Evolutionary conservation across 202 grass and related monocot species (phyloP), one percentile per base, ranked within the genome.

Genomic region (Cymbopogon flexuosus): DNA sequence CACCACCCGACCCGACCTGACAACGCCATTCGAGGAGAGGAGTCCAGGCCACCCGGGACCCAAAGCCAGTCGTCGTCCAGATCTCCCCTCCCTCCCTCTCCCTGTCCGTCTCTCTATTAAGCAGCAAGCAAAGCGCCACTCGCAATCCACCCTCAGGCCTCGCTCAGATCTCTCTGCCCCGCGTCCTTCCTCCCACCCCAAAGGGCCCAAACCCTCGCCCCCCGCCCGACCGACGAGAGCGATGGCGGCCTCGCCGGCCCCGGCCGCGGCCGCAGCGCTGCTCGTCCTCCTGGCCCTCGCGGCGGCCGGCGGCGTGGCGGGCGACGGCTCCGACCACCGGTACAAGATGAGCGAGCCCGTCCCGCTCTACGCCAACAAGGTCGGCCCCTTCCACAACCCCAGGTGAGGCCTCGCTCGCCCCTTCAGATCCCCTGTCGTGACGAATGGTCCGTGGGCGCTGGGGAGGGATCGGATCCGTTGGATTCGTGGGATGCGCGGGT

Each of bases 381-480:
- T 97, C 84, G 91, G 94, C 0, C 94, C 94, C 45, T 97, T 97
- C 67, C 94, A 97, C 77, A 97, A 97, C 72, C 94, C 94, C 78
- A 97, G 91, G 94, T 97, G 78, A 90, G 91, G 70, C 65, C 70
- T 22, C 19, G 11, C 0, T 4, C 4, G 31, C 31, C 31, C 67
- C 22, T 58, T 52, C 62, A 81, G 82, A 85, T 90, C 79, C 79
- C 69, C 69, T 23, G 2, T 24, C 23, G 10, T 15, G 34, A 23
- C 52, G 10, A 34, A 49, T 33, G 27, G 54, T 72, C 62, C 13
- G 10, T 61, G 1, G 37, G 78, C 5, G 19, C 47, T 33, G 10
- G 13, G 21, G 9, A 37, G 42, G 35, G 42, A 63, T 76, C 77
- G 72, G 81, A 70, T 56, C 59, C 71, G 1, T 52, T 69, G 8